Evolutionary conservation across 2,329 filamentous ascomycete species (phyloP).

Genomic region (Colletotrichum sp.): DNA sequence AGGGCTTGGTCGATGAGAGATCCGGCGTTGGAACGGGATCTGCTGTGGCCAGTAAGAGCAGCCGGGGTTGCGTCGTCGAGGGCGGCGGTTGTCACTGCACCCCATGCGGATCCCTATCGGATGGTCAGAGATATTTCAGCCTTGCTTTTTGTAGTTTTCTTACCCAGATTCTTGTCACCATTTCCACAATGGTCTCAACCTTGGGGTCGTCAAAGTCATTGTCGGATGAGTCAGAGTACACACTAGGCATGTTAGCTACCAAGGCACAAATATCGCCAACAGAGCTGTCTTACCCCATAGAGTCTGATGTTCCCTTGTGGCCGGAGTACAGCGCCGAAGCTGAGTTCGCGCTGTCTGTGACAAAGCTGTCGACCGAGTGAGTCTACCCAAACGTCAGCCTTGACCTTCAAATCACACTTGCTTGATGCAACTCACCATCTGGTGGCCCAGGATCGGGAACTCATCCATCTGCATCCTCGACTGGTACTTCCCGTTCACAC

Average conservation of each 20-base stretch:
- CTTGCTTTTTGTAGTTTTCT: slow-evolving; percentile 32
- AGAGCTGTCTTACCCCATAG: slow-evolving; percentile 62
- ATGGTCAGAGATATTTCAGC: neutral
- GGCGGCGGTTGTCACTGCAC: slow-evolving; percentile 78
- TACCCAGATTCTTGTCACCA: slow-evolving; percentile 73
- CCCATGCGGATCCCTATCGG: slow-evolving; percentile 57
- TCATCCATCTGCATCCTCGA: slow-evolving; percentile 77
- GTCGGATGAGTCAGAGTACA: slow-evolving; percentile 79
- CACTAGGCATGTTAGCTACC: slow-evolving; percentile 35
- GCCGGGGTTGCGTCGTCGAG: slow-evolving; percentile 84
- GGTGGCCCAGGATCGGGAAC: slow-evolving; percentile 83
- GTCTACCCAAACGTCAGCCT: slow-evolving; percentile 46
- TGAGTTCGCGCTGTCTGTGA: slow-evolving; percentile 86
- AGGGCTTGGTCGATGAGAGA: slow-evolving; percentile 78
- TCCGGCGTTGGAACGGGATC: slow-evolving; percentile 71
- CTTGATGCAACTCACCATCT: slow-evolving; percentile 57
- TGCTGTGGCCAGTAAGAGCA: slow-evolving; percentile 75
- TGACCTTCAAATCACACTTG: rapidly evolving
- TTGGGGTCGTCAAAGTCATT: slow-evolving; percentile 83
- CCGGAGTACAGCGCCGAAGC: slow-evolving; percentile 82
- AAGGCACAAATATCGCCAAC: no score
- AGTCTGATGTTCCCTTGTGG: slow-evolving; percentile 84
- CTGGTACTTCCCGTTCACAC: slow-evolving; percentile 84
- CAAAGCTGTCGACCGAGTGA: slow-evolving; percentile 83
- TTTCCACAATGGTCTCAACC: slow-evolving; percentile 83